phyloP scores from a whole-genome alignment of 148 eudicot species.

The Rhododendron griersonianum region DNA sequence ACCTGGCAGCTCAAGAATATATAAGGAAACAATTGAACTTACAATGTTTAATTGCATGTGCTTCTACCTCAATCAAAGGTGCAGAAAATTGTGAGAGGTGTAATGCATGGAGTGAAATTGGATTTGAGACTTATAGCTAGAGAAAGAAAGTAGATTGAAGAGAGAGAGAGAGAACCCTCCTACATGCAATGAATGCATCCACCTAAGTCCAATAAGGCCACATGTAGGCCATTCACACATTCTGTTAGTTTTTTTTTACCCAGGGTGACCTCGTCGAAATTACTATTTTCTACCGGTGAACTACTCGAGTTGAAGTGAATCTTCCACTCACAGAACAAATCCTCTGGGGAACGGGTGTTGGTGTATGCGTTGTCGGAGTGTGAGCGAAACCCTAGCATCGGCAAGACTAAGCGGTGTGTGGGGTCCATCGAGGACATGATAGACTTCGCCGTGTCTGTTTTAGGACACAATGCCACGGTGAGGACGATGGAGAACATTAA shows the following conservation, averaged over 20 bases:
- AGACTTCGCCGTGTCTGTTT: slow-evolving; percentile 57
- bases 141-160: too few relatives aligned
- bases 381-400: slow-evolving; percentile 55
- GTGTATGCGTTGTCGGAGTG: slow-evolving; percentile 54
- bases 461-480: slow-evolving; percentile 55
- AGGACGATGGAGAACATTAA: slow-evolving; percentile 54
- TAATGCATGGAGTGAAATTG: too few relatives aligned
- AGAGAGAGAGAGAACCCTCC: too few relatives aligned
- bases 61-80: too few relatives aligned
- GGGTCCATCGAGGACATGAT: slow-evolving; percentile 84
- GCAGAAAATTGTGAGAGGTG: too few relatives aligned
- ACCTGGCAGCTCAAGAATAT: too few relatives aligned
- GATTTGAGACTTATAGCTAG: too few relatives aligned
- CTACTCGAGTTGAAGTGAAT: slow-evolving; percentile 31
- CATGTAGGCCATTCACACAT: too few relatives aligned
- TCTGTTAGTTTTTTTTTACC: slow-evolving; percentile 44
- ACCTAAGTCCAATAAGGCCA: too few relatives aligned
- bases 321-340: slow-evolving; percentile 39
- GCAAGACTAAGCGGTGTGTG: slow-evolving; percentile 75
- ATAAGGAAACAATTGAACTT: not conserved
- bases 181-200: too few relatives aligned
- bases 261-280: slow-evolving; percentile 46
- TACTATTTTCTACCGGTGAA: slow-evolving; percentile 44
- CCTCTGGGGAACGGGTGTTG: slow-evolving; percentile 38
- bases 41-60: not conserved